Evolutionary conservation across 2,329 filamentous ascomycete species (phyloP).

Genomic region (Pyrenochaeta sp.): DNA sequence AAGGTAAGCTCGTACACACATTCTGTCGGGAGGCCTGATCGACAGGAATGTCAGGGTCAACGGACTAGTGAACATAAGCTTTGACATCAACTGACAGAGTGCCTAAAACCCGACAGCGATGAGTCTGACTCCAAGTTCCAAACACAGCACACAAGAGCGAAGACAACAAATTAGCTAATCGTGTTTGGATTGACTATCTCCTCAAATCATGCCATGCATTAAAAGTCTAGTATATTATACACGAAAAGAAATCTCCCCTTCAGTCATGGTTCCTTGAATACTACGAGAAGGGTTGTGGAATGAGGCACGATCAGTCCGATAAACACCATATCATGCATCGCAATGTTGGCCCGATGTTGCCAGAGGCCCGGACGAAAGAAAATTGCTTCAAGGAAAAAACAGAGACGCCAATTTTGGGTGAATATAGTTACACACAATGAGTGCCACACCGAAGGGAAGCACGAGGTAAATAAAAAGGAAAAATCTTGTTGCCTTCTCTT

Average conservation of each 20-base stretch:
- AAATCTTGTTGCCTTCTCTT: too few relatives aligned
- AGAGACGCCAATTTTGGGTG: slow-evolving; percentile 20
- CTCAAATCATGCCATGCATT: neutral
- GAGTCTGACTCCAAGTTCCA: neutral
- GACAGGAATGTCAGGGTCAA: neutral
- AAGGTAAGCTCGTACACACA: slow-evolving; percentile 1
- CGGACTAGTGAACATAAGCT: neutral
- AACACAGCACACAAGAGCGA: neutral
- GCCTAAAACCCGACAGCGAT: too few relatives aligned
- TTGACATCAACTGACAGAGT: neutral
- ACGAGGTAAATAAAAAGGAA: too few relatives aligned
- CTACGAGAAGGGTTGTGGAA: too few relatives aligned
- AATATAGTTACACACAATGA: slow-evolving; percentile 10
- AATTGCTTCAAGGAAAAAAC: slow-evolving; percentile 7
- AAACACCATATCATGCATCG: slow-evolving; percentile 2
- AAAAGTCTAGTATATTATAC: slow-evolving; percentile 1
- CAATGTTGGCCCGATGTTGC: slow-evolving; percentile 1
- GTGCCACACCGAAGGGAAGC: too few relatives aligned
- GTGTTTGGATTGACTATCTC: too few relatives aligned
- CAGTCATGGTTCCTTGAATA: too few relatives aligned
- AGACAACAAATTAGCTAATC: too few relatives aligned
- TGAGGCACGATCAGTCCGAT: neutral
- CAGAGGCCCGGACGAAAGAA: slow-evolving; percentile 1
- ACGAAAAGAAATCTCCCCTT: slow-evolving; percentile 1
- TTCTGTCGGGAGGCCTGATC: neutral